These are phyloP conservation scores for Lactifluus subvellereus DNA, from an alignment of 768 basidiomycete genomes.

Conservation along the genomic window DNA sequence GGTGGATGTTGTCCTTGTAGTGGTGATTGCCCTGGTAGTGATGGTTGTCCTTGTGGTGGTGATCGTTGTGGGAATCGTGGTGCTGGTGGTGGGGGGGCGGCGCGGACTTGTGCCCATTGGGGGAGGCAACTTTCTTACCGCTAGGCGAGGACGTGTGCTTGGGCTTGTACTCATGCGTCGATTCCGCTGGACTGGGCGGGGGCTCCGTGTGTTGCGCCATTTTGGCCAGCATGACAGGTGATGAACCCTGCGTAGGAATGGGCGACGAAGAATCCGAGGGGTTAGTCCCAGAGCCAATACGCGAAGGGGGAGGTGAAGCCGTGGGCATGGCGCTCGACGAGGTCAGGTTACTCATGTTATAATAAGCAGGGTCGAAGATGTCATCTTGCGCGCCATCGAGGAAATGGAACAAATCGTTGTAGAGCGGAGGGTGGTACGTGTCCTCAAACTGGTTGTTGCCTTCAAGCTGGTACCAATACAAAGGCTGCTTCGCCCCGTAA, in stretches of 20 bases:
- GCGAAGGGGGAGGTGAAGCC: not conserved
- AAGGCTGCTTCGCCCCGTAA: conserved; percentile 34
- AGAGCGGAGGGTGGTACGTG: conserved; percentile 31
- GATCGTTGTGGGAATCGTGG: no score
- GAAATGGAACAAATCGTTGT: conserved; percentile 38
- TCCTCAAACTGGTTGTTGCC: conserved; percentile 37
- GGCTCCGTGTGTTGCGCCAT: no score
- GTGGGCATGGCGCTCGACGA: not conserved
- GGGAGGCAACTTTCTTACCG: not conserved
- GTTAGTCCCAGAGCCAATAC: not conserved
- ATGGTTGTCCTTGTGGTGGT: not conserved
- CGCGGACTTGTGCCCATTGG: not conserved
- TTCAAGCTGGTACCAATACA: conserved; percentile 39
- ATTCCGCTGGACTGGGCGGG: not conserved
- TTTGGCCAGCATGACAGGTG: not conserved
- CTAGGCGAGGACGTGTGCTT: not conserved
- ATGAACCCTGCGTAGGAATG: not conserved
- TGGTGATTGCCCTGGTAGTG: not conserved
- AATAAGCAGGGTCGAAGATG: conserved; percentile 30
- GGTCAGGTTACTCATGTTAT: not conserved
- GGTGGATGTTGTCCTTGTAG: no score
- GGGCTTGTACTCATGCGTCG: no score
- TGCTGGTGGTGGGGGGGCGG: not conserved
- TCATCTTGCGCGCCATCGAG: conserved; percentile 40
- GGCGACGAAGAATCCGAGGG: not conserved